A percentile compares a stretch with the other conserved stretches of the same genome.
Evolutionary conservation across 176 grass and related monocot species (phyloP).

Genomic region (Puccinellia tenuiflora): DNA sequence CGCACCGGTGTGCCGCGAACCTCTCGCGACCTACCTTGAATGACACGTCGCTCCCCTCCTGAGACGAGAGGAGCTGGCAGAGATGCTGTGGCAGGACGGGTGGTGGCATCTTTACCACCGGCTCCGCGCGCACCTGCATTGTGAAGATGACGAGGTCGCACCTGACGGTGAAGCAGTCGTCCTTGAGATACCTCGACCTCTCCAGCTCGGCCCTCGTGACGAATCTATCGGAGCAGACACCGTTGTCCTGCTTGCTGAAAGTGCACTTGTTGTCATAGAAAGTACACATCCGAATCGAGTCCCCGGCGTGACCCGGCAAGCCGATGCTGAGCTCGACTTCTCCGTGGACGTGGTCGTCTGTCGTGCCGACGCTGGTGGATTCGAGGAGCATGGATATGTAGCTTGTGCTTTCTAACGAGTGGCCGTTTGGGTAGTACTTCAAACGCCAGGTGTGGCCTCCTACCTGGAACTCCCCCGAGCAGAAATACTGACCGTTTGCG

Average conservation of each 20-base stretch:
- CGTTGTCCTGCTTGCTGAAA: neutral
- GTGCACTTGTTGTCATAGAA: neutral
- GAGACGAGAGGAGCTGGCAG: neutral
- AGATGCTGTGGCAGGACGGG: neutral
- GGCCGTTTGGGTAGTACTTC: neutral
- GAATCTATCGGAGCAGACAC: neutral
- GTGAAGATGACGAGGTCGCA: neutral
- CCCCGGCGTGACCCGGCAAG: neutral
- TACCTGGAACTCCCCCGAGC: neutral
- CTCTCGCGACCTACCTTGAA: slow-evolving; percentile 17
- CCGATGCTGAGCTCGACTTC: neutral
- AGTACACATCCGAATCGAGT: neutral
- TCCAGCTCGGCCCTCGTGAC: neutral
- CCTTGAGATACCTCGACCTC: neutral
- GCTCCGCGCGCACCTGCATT: neutral
- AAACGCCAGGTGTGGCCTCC: neutral
- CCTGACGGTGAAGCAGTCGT: neutral
- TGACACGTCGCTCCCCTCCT: slow-evolving; percentile 2
- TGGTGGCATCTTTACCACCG: neutral
- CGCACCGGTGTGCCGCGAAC: slow-evolving; percentile 5
- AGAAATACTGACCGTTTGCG: neutral
- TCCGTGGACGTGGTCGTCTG: neutral
- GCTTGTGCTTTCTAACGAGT: neutral
- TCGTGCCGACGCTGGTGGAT: neutral
- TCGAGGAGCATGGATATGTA: neutral